Conservation (phyloP, 306 rosid genomes). For the Dalbergia oliveri region DNA sequence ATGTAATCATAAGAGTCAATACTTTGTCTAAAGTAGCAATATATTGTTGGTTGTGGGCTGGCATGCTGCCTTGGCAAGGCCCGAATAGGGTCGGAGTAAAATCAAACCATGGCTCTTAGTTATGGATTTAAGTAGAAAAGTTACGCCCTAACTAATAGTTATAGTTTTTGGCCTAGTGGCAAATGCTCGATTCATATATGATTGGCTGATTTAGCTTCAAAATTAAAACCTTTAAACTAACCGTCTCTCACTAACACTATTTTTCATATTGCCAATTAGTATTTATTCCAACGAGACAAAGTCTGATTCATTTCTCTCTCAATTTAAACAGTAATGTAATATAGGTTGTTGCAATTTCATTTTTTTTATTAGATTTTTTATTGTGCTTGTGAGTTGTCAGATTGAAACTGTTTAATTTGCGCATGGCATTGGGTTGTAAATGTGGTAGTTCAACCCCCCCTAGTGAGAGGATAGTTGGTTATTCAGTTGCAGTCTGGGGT, state of each 20-base stretch:
- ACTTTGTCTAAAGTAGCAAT: no score
- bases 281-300: background rate
- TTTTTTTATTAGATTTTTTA: constrained; percentile 8
- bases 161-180: no score
- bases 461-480: constrained; percentile 8
- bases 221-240: background rate
- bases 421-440: constrained; percentile 1
- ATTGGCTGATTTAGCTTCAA: no score
- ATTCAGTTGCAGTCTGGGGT: no score
- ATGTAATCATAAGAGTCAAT: no score
- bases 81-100: no score
- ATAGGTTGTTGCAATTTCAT: background rate
- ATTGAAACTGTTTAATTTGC: constrained; percentile 9
- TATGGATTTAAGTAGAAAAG: no score
- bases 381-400: constrained; percentile 11
- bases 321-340: background rate
- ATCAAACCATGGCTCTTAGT: no score
- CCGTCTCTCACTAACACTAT: background rate
- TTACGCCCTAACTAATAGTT: no score
- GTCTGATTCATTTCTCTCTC: background rate
- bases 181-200: no score
- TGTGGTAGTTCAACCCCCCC: constrained; percentile 8
- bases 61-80: no score
- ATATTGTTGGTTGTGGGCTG: no score
- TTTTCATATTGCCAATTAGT: background rate